phyloP scores from a whole-genome alignment of 148 eudicot species.

The Amaranthus cruentus region DNA sequence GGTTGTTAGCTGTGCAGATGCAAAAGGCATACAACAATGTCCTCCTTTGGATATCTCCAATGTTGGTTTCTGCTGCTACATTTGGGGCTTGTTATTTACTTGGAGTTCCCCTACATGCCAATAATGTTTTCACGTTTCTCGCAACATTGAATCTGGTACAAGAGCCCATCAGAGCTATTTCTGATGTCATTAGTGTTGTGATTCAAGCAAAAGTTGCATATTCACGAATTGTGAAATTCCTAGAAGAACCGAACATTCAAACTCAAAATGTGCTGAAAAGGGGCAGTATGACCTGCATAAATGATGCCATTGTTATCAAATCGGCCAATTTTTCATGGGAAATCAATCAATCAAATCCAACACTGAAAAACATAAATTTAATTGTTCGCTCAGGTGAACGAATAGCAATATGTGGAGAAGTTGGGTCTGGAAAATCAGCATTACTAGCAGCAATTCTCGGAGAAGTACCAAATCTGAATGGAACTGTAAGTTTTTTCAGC shows the following conservation, averaged over 20 bases:
- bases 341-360: slow-evolving; percentile 35
- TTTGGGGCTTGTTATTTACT: slow-evolving; percentile 24
- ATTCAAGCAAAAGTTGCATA: slow-evolving; percentile 28
- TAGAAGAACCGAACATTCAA: slow-evolving; percentile 59
- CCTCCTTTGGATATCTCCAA: slow-evolving; percentile 65
- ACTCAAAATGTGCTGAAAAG: slow-evolving; percentile 9
- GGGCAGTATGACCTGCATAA: slow-evolving; percentile 2
- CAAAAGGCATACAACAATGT: slow-evolving; percentile 52
- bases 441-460: slow-evolving; percentile 40
- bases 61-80: slow-evolving; percentile 31
- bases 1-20: slow-evolving; percentile 55
- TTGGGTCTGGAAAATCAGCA: slow-evolving; percentile 69
- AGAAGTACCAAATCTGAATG: slow-evolving; percentile 21
- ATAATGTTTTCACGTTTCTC: slow-evolving; percentile 62
- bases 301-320: slow-evolving; percentile 23
- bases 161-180: slow-evolving; percentile 44
- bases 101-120: slow-evolving; percentile 45
- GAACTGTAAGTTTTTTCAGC: slow-evolving; percentile 42
- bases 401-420: slow-evolving; percentile 68
- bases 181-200: slow-evolving; percentile 52
- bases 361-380: slow-evolving; percentile 45
- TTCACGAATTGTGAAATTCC: slow-evolving; percentile 48
- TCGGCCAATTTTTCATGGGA: slow-evolving; percentile 56
- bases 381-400: slow-evolving; percentile 44
- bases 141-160: slow-evolving; percentile 32